Evolutionary conservation across 805 yeast species (phyloP), one percentile per base, ranked within the genome.

Genomic region (Suhomyces kilbournensis): DNA sequence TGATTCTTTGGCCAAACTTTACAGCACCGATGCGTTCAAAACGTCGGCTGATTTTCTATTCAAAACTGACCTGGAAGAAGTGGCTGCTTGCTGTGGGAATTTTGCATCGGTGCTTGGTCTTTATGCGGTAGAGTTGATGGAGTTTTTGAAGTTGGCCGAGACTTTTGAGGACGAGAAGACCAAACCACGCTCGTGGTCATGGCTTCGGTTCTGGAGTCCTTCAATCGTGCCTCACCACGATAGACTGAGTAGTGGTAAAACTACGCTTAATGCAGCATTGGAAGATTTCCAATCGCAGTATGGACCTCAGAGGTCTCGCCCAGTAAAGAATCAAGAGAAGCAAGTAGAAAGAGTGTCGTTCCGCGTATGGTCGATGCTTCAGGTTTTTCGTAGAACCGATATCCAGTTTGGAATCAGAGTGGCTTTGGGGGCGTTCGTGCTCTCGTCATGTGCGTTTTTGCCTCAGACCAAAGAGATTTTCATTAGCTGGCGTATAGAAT

Each of bases 31-130:
- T 3, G 69, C 81, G 7, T 84, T 84, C n/a, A 69, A 71, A 40
- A 44, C 55, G 23, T 52, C 67, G 2, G 53, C 62, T 53, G 61
- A 69, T 47, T 59, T 76, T 60, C 40, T 69, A 61, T 62, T 75
- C 40, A 79, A 76, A 54, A 76, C 85, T 1, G 86, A 84, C 54
- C 87, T 85, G 59, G 96, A 88, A 67, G 91, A 87, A 57, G 86
- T 88, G 3, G 88, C 92, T 1, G 96, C 96, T 0, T 81, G 88
- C 45, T 88, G 94, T 70, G 93, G 92, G 1, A 87, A 88, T 63
- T 88, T 88, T 62, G 77, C 92, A 1, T 80, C 84, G 34, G 74
- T 87, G 22, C 64, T 90, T 38, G 79, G 82, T 2, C 82, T 86
- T 51, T 83, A 82, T 57, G 83, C 90, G 1, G 72, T 72, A 34